Conservation (phyloP, 768 basidiomycete genomes). For the Boletus tylopilopsis region DNA sequence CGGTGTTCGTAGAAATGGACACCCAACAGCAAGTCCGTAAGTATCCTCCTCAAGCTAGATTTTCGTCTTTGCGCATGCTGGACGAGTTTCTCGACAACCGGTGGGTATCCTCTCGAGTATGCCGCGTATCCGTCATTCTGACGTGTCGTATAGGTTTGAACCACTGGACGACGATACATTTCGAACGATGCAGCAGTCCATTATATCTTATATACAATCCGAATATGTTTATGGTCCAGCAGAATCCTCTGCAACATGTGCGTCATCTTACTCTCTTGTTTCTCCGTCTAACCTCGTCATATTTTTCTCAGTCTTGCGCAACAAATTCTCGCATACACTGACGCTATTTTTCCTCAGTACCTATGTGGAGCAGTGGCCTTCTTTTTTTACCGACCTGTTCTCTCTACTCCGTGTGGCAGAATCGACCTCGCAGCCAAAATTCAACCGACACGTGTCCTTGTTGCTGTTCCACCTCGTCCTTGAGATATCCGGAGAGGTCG, state of each 20-base stretch:
- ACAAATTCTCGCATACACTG: constrained; percentile 91
- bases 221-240: constrained; percentile 87
- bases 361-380: constrained; percentile 82
- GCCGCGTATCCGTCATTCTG: constrained; percentile 2
- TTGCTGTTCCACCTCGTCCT: constrained; percentile 89
- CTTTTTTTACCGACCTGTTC: constrained; percentile 79
- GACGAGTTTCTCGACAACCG: constrained; percentile 81
- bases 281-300: constrained; percentile 4
- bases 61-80: constrained; percentile 75
- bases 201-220: constrained; percentile 78
- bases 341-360: constrained; percentile 86
- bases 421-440: constrained; percentile 51
- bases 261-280: constrained; percentile 33
- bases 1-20: constrained; percentile 63
- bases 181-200: constrained; percentile 66
- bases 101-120: constrained; percentile 42
- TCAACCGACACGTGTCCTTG: constrained; percentile 82
- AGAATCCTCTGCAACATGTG: constrained; percentile 79
- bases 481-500: constrained; percentile 97
- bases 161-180: constrained; percentile 68
- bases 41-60: constrained; percentile 68
- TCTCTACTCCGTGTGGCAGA: constrained; percentile 63
- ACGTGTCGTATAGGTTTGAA: constrained; percentile 45
- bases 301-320: constrained; percentile 72
- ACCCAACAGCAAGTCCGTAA: constrained; percentile 56